phyloP scores from a whole-genome alignment of 2,329 filamentous ascomycete genomes.

The Albifimbria verrucaria region DNA sequence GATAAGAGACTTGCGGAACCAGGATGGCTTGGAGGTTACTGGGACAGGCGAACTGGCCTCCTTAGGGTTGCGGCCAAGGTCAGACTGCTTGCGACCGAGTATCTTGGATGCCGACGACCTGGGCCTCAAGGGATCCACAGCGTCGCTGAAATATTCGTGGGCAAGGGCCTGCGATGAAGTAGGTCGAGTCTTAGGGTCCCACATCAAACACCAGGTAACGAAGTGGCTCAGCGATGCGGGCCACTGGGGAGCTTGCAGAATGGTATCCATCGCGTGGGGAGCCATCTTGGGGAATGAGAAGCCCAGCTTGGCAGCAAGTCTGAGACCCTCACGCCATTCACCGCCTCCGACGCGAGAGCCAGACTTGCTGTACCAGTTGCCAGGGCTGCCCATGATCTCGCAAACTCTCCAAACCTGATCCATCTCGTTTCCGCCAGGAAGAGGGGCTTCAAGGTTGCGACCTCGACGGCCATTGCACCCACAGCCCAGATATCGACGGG shows the following conservation, averaged over 20 bases:
- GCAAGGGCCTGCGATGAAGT: slow-evolving; percentile 92
- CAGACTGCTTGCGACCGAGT: slow-evolving; percentile 86
- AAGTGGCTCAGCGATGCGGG: slow-evolving; percentile 83
- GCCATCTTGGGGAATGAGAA: slow-evolving; percentile 99
- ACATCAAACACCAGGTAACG: slow-evolving; percentile 98
- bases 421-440: slow-evolving; percentile 98
- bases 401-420: slow-evolving; percentile 99
- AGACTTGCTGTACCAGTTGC: slow-evolving; percentile 95
- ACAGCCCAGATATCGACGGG: slow-evolving; percentile 99
- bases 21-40: slow-evolving; percentile 80
- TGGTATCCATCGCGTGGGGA: slow-evolving; percentile 92
- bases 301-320: slow-evolving; percentile 89
- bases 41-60: slow-evolving; percentile 54
- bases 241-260: slow-evolving; percentile 88
- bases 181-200: slow-evolving; percentile 90
- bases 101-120: slow-evolving; percentile 84
- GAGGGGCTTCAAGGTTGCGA: slow-evolving; percentile 91
- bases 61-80: slow-evolving; percentile 66
- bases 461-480: slow-evolving; percentile 97
- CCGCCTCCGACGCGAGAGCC: slow-evolving; percentile 86
- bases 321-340: slow-evolving; percentile 94
- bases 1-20: slow-evolving; percentile 95
- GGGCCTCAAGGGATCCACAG: slow-evolving; percentile 86
- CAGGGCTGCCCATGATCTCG: slow-evolving; percentile 98
- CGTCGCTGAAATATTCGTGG: slow-evolving; percentile 92